Base-by-base conservation (phyloP, 2,329 filamentous ascomycete genomes). In the Claviceps spartinae region DNA sequence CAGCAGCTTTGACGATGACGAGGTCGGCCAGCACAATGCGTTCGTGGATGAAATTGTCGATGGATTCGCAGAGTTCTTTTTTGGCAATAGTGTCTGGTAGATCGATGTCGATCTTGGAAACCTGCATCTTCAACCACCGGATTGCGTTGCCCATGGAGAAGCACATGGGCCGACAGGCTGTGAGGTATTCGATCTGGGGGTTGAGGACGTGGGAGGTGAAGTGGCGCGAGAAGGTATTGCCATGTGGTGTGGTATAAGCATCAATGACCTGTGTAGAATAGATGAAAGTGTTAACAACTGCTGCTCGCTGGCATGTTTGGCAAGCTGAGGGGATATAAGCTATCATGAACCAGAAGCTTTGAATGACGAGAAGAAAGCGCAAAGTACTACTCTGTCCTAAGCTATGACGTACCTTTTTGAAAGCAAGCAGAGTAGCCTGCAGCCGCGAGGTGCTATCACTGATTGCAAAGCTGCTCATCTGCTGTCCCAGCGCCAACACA, bases 81-180 rank as follows among this genome's bases (percentile, higher is more conserved):
- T 95, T 96, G 26, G 90, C 90, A 47, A 87, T 82, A 20, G 80
- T 72, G 64, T 98, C 91, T 34, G 87, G 82, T 1, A 85, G 79
- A 59, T 90, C 86, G 42, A 91, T 88, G 61, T 96, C 89, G 54
- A 96, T 83, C 60, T 88, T 88, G 61, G 88, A 86, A 63, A 98
- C 91, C 62, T 88, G 82, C 47, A 95, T 81, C 73, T 98, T 98
- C 48, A 98, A 77, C 76, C 89, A 91, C 51, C 93, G 82, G 64
- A 98, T 95, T 38, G 89, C 89, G 66, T 97, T 98, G 55, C 93
- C 93, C 83, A 97, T 95, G 56, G 88, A 88, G 68, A 95, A 93
- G 58, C 88, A 94, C 70, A 98, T 86, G 37, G 93, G 90, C n/a
- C 93, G 83, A 63, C 90, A 96, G 59, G 88, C 88, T 54, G 88